phyloP scores from a whole-genome alignment of 768 basidiomycete genomes.

The Amanita pallidorosea region DNA sequence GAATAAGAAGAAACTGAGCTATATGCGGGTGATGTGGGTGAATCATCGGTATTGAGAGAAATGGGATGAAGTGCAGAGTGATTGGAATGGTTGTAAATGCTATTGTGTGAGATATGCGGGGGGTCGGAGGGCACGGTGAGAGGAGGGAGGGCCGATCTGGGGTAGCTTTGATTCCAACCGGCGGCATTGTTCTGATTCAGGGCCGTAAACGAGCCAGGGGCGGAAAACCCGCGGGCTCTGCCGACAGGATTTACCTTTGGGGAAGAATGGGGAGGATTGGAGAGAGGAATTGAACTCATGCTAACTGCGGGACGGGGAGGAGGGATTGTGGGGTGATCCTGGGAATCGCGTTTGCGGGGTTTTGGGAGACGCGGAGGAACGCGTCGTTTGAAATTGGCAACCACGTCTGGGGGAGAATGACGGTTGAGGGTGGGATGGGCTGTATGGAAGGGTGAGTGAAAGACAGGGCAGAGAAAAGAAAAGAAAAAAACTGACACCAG shows the following conservation, averaged over 20 bases:
- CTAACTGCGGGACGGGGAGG: slow-evolving; percentile 71
- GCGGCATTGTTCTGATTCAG: slow-evolving; percentile 46
- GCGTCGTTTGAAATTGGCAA: slow-evolving; percentile 91
- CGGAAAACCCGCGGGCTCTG: slow-evolving; percentile 71
- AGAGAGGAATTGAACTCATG: slow-evolving; percentile 57
- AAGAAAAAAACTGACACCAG: slow-evolving; percentile 70
- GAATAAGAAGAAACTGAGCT: slow-evolving; percentile 33
- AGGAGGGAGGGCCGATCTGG: slow-evolving; percentile 63
- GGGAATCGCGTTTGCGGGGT: slow-evolving; percentile 68
- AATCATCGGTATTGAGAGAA: slow-evolving; percentile 54
- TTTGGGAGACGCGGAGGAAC: slow-evolving; percentile 90
- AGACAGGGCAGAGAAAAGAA: background rate
- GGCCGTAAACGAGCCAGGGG: slow-evolving; percentile 71
- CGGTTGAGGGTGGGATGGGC: slow-evolving; percentile 89
- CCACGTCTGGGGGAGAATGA: slow-evolving; percentile 81
- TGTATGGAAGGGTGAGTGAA: slow-evolving; percentile 17
- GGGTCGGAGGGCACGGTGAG: slow-evolving; percentile 76
- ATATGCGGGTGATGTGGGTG: slow-evolving; percentile 38
- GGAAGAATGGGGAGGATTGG: slow-evolving; percentile 39
- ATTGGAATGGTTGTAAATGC: slow-evolving; percentile 49
- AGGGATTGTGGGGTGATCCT: slow-evolving; percentile 59
- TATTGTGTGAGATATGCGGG: slow-evolving; percentile 45
- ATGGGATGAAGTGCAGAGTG: slow-evolving; percentile 52
- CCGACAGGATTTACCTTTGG: slow-evolving; percentile 32
- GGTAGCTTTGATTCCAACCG: slow-evolving; percentile 51